Conservation (phyloP, 1,284 basidiomycete genomes). For the Cryptococcus jaspeensis region DNA sequence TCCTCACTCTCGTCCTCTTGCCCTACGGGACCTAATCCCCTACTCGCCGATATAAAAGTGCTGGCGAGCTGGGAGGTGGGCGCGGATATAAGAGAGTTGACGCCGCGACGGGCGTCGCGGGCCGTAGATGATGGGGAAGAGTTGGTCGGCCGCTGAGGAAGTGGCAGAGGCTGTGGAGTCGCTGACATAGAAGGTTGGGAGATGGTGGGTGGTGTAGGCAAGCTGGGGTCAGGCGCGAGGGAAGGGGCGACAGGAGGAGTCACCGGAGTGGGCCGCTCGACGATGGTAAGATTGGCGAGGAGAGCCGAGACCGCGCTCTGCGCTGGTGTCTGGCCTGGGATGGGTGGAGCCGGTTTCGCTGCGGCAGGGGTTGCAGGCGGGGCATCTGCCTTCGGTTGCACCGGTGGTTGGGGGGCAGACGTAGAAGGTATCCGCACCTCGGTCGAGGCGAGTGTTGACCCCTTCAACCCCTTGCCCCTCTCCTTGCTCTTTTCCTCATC, state of each 20-base stretch:
- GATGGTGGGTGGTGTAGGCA: background rate
- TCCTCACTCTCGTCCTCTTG: slow-evolving; percentile 8
- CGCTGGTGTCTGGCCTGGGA: background rate
- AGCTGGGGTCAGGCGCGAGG: background rate
- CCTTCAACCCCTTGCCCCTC: background rate
- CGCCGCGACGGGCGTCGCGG: slow-evolving; percentile 2
- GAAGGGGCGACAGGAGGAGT: slow-evolving; percentile 5
- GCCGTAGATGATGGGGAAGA: background rate
- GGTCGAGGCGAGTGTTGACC: background rate
- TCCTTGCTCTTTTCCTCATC: background rate
- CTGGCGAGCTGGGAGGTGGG: slow-evolving; percentile 6
- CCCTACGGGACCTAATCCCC: background rate
- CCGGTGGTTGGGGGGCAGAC: background rate
- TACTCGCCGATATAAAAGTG: slow-evolving; percentile 13
- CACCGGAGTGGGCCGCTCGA: slow-evolving; percentile 11
- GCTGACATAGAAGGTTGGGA: no score
- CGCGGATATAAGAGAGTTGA: slow-evolving; percentile 3
- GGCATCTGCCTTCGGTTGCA: background rate
- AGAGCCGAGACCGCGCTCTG: slow-evolving; percentile 8
- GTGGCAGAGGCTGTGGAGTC: background rate
- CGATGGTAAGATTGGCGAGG: slow-evolving; percentile 15
- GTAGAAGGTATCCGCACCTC: background rate
- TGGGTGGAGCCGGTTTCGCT: background rate
- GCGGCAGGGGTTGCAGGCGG: background rate
- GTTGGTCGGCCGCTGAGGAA: background rate